Evolutionary conservation across 352 stramenopile genomes (phyloP).

Genomic region (Phytopythium sindhum): DNA sequence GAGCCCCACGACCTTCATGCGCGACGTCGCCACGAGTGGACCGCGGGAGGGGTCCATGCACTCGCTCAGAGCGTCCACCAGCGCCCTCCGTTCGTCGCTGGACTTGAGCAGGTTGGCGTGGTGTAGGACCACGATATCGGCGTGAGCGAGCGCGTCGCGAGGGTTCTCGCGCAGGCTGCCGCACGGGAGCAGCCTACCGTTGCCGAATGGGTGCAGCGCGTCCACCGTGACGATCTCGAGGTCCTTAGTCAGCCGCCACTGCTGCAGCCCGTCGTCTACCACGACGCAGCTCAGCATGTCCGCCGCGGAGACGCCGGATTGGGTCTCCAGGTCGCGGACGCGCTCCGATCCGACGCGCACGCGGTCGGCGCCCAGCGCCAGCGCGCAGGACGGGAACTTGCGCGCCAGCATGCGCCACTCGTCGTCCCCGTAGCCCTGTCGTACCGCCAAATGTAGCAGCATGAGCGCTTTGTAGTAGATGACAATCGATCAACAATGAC

Average conservation of each 20-base stretch:
- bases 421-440: conserved; percentile 57
- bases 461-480: too few relatives aligned
- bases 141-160: conserved; percentile 33
- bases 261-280: conserved; percentile 67
- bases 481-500: conserved; percentile 7
- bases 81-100: conserved; percentile 2
- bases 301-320: not conserved
- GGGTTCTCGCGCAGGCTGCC: conserved; percentile 55
- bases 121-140: conserved; percentile 58
- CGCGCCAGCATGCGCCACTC: conserved; percentile 58
- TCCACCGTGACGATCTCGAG: conserved; percentile 76
- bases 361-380: conserved; percentile 32
- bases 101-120: conserved; percentile 42
- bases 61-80: conserved; percentile 15
- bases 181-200: conserved; percentile 46
- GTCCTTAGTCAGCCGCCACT: conserved; percentile 59
- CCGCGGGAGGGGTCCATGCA: conserved; percentile 8
- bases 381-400: conserved; percentile 36
- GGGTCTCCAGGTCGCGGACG: conserved; percentile 12
- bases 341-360: conserved; percentile 31
- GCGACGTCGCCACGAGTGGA: conserved; percentile 43
- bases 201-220: conserved; percentile 62
- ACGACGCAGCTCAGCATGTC: conserved; percentile 36
- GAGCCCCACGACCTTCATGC: conserved; percentile 40
- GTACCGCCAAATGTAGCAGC: not conserved